Percentiles rank a stretch among this genome's conserved stretches.
phyloP scores from a whole-genome alignment of 192 early-diverging fungal genomes.

The Gamsiella multidivaricata region DNA sequence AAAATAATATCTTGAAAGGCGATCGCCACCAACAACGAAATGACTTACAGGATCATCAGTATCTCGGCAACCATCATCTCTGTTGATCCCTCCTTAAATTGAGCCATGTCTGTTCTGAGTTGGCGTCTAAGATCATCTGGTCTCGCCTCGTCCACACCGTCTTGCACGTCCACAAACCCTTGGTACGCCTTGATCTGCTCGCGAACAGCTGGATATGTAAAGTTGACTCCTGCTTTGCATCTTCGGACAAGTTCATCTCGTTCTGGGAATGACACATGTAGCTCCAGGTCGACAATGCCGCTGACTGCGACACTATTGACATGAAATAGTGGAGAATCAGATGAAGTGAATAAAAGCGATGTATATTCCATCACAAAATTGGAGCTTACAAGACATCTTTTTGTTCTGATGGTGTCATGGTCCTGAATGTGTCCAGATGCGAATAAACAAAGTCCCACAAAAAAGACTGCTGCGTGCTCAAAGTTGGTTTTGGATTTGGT shows the following conservation, averaged over 20 bases:
- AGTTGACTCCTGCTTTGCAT: constrained; percentile 17
- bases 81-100: constrained; percentile 23
- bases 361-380: neutral
- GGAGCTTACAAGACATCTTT: constrained; percentile 30
- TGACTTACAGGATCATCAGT: constrained; percentile 16
- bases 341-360: constrained; percentile 7
- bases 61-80: constrained; percentile 22
- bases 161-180: constrained; percentile 16
- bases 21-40: constrained; percentile 7
- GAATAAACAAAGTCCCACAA: constrained; percentile 27
- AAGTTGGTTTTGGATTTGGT: constrained; percentile 12
- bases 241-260: constrained; percentile 17
- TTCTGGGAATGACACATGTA: constrained; percentile 13
- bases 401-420: constrained; percentile 26
- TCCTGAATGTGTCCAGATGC: constrained; percentile 22
- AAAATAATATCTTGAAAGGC: no score
- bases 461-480: constrained; percentile 17
- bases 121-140: constrained; percentile 6
- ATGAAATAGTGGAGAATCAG: neutral
- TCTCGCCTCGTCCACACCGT: constrained; percentile 15
- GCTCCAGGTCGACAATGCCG: constrained; percentile 19
- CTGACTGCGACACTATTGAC: constrained; percentile 19
- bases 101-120: constrained; percentile 22
- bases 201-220: constrained; percentile 11
- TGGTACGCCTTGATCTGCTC: constrained; percentile 15